Percentiles rank a stretch among this genome's conserved stretches.
phyloP scores from a whole-genome alignment of 164 flowering plant genomes.

The Umbellularia californica region DNA sequence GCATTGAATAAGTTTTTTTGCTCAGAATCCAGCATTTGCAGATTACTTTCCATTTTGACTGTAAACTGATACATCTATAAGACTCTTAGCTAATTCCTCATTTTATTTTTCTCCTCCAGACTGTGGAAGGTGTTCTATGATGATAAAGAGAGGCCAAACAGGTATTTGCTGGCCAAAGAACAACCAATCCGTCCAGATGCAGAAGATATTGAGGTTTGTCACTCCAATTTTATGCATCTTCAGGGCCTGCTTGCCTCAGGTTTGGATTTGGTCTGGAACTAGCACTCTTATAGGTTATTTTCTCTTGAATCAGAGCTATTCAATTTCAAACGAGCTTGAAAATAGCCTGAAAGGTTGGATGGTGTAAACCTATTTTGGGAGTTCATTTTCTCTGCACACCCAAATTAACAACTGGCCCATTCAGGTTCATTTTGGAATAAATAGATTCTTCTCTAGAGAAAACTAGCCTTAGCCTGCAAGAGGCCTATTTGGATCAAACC shows the following conservation, averaged over 20 bases:
- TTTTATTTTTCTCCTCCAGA: slow-evolving; percentile 29
- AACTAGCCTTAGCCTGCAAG: too few relatives aligned
- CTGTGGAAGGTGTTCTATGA: slow-evolving; percentile 95
- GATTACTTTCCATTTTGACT: background rate
- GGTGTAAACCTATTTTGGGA: too few relatives aligned
- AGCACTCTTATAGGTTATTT: background rate
- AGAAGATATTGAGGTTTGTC: slow-evolving; percentile 80
- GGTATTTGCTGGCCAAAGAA: slow-evolving; percentile 90
- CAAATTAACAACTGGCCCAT: too few relatives aligned
- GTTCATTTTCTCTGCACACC: too few relatives aligned
- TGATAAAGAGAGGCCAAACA: slow-evolving; percentile 75
- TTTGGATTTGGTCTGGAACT: background rate
- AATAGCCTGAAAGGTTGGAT: too few relatives aligned
- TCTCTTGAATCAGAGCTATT: too few relatives aligned
- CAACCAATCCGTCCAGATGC: slow-evolving; percentile 73
- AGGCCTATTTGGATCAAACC: too few relatives aligned
- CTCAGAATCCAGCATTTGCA: background rate
- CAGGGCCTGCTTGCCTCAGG: background rate
- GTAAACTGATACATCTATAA: background rate
- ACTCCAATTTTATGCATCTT: background rate
- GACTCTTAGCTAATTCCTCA: slow-evolving; percentile 4
- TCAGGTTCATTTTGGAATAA: too few relatives aligned
- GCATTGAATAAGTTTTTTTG: background rate
- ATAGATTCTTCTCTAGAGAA: too few relatives aligned
- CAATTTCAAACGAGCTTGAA: too few relatives aligned